Conservation (phyloP, 148 eudicot genomes). For the Bassia scoparia region DNA sequence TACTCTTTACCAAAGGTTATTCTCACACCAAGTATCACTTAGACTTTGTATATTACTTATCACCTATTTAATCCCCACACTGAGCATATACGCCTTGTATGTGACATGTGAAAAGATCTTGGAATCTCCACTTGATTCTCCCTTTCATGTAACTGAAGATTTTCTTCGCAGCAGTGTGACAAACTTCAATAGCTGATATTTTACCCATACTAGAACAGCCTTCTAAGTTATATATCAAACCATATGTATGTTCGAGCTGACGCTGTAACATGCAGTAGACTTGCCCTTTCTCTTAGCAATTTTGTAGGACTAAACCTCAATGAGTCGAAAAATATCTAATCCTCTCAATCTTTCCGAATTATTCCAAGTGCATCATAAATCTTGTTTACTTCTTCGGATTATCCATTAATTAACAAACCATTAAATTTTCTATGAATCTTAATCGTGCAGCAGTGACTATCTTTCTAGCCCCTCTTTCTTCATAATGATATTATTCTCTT, state of each 20-base stretch:
- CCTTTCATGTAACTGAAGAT: conserved; percentile 47
- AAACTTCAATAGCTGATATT: conserved; percentile 54
- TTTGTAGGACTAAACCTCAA: conserved; percentile 41
- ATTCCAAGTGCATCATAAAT: conserved; percentile 50
- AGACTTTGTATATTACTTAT: conserved; percentile 3
- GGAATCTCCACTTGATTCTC: conserved; percentile 73
- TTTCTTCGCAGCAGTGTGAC: conserved; percentile 55
- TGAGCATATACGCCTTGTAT: conserved; percentile 56
- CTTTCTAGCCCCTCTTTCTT: conserved; percentile 34
- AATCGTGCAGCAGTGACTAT: conserved; percentile 36
- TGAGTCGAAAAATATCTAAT: conserved; percentile 13
- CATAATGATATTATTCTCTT: conserved; percentile 43
- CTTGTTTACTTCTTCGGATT: conserved; percentile 28
- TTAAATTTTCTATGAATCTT: conserved; percentile 35
- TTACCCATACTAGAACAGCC: conserved; percentile 50
- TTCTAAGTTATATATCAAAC: conserved; percentile 50
- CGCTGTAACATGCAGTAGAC: conserved; percentile 49
- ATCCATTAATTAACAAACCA: conserved; percentile 46
- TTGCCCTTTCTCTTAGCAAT: conserved; percentile 32
- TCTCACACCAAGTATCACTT: too few species aligned
- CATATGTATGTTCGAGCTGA: conserved; percentile 55
- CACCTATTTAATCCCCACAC: conserved; percentile 82
- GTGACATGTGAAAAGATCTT: conserved; percentile 76
- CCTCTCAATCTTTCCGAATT: conserved; percentile 42
- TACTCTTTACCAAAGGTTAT: background rate